These are phyloP conservation scores for Glomus cerebriforme DNA, from an alignment of 192 early-diverging fungal genomes.

Conservation along the genomic window DNA sequence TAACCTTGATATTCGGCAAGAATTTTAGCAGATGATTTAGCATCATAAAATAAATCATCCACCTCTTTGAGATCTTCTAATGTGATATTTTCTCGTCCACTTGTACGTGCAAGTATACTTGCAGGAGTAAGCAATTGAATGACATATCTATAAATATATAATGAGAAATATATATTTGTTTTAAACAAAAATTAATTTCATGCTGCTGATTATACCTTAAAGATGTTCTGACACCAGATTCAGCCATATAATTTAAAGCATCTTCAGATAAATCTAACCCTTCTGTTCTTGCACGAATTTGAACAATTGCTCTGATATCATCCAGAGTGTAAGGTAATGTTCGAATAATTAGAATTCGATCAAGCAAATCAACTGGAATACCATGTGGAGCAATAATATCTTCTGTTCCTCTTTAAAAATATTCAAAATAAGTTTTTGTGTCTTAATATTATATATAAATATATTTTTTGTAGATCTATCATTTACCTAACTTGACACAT, in stretches of 20 bases:
- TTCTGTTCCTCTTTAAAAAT: slow-evolving; percentile 70
- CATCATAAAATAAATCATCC: slow-evolving; percentile 84
- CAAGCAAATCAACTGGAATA: slow-evolving; percentile 94
- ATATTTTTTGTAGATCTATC: neutral
- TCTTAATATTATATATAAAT: neutral
- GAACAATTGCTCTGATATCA: slow-evolving; percentile 87
- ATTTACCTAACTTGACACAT: slow-evolving; percentile 73
- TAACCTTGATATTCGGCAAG: slow-evolving; percentile 47
- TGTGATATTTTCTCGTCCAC: slow-evolving; percentile 79
- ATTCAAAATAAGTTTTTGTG: neutral
- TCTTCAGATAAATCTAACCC: slow-evolving; percentile 77
- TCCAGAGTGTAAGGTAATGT: slow-evolving; percentile 90
- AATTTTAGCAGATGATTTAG: slow-evolving; percentile 78
- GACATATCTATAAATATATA: slow-evolving; percentile 65
- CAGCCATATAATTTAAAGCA: slow-evolving; percentile 75
- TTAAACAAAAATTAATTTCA: too few relatives aligned
- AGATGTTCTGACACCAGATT: slow-evolving; percentile 86
- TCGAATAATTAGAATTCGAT: slow-evolving; percentile 94
- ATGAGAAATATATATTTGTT: neutral
- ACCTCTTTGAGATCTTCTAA: slow-evolving; percentile 88
- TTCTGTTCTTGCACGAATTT: slow-evolving; percentile 93
- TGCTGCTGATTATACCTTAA: slow-evolving; percentile 59
- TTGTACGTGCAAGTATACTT: slow-evolving; percentile 82
- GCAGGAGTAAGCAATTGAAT: slow-evolving; percentile 95
- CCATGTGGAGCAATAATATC: slow-evolving; percentile 85